Evolutionary conservation across 192 early-diverging fungal genomes (phyloP).

Genomic region (Ramicandelaber brevisporus): DNA sequence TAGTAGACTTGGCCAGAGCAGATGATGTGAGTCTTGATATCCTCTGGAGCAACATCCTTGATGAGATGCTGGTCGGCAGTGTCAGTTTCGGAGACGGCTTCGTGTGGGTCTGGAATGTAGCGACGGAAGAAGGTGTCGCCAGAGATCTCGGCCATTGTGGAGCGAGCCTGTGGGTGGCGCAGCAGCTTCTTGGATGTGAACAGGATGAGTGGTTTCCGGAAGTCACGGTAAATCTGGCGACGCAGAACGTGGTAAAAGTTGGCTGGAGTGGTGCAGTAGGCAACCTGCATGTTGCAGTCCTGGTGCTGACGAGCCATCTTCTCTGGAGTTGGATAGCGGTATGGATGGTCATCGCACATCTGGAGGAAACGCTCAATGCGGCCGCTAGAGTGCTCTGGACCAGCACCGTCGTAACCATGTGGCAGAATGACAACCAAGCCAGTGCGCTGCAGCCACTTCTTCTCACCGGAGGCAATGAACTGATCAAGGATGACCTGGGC

Average conservation of each 20-base stretch:
- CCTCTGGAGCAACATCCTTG: slow-evolving; percentile 44
- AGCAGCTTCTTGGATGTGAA: slow-evolving; percentile 70
- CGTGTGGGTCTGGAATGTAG: slow-evolving; percentile 79
- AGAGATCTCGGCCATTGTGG: slow-evolving; percentile 53
- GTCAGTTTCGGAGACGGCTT: slow-evolving; percentile 27
- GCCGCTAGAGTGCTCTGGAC: slow-evolving; percentile 91
- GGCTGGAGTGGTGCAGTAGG: slow-evolving; percentile 88
- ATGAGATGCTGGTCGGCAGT: no score
- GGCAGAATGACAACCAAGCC: slow-evolving; percentile 83
- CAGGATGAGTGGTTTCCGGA: slow-evolving; percentile 79
- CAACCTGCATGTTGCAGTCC: slow-evolving; percentile 95
- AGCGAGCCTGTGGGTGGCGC: slow-evolving; percentile 80
- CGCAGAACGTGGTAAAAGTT: slow-evolving; percentile 94
- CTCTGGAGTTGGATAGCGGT: slow-evolving; percentile 45
- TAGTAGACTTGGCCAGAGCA: slow-evolving; percentile 98
- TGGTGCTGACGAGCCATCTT: slow-evolving; percentile 80
- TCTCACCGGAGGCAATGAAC: slow-evolving; percentile 85
- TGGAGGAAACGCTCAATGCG: slow-evolving; percentile 90
- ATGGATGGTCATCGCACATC: slow-evolving; percentile 86
- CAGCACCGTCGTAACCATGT: slow-evolving; percentile 96
- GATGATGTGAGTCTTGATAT: slow-evolving; percentile 80
- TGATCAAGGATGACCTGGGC: slow-evolving; percentile 97
- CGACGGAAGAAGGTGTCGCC: slow-evolving; percentile 64
- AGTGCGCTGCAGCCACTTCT: slow-evolving; percentile 94
- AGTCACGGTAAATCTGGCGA: slow-evolving; percentile 89